Evolutionary conservation across 2,329 filamentous ascomycete genomes (phyloP), one percentile per base, ranked within the genome.

Genomic region (Xylaria multiplex): DNA sequence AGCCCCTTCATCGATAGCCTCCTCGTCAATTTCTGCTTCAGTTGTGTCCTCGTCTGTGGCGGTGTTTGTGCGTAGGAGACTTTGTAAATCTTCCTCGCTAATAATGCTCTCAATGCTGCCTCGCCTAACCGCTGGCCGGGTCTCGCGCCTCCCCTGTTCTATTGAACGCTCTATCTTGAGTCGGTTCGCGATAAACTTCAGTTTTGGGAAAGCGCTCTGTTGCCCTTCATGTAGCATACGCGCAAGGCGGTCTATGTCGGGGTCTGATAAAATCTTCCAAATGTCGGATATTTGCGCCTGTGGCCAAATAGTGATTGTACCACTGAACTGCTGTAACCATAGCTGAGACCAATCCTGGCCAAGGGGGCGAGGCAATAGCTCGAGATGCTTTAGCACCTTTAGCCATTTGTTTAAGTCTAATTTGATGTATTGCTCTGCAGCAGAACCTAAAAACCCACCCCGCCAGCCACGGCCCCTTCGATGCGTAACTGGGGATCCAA

Each of bases 321-420:
- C 96, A 69, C 91, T 91, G 78, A 99, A 99, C 65, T 93, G 89
- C 78, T 99, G 96, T 54, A 99, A 86, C 92, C 95, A 99, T 24
- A 99, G 89, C 79, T 97, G 92, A 65, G 91, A 94, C 96, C 96
- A 99, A 77, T 99, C 96, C 78, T 98, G 95, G 2, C 94, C 95
- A 24, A 98, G 79, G 0, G 93, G 93, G 0, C 96, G 89, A 0
- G 96, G 96, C 0, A 99, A 86, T 3, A 99, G 85, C 79, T 99
- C 96, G 0, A 98, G 86, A 76, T 97, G 93, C 1, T 94, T 90
- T 48, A 98, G 86, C 22, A 99, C 95, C 77, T 96, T 96, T 45
- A 99, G 88, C 93, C 96, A 99, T 82, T 99, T 99, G 74, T 92
- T 96, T 72, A 99, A 85, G 78, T 99, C 96, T 27, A 99, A 88